Evolutionary conservation across 2,329 filamentous ascomycete species (phyloP), one percentile per base, ranked within the genome.

Genomic region (Fusarium palustre): DNA sequence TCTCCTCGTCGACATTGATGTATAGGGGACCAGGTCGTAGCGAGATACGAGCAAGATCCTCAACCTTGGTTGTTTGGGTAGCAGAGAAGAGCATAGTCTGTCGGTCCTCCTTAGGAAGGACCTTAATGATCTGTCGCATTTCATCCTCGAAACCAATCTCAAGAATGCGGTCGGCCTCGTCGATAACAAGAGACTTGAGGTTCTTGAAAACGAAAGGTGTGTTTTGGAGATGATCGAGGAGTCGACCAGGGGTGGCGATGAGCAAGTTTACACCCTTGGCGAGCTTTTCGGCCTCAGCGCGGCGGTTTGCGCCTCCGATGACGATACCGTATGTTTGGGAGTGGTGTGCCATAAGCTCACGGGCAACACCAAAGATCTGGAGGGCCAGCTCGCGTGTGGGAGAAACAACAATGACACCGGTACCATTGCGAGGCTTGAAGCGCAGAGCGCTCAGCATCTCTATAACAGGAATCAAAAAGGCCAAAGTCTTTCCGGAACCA

Each of bases 1-100:
- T 92, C 75, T 90, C 85, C 79, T 97, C 88, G 77, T 98, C 95
- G 61, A 99, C 96, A 77, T 98, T 97, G 85, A 99, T 96, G 81
- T 97, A 98, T 15, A 99, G 84, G 3, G 96, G 96, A 4, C 95
- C 94, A 1, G 93, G 91, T 36, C 94, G 89, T 48, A 99, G 86
- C 7, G 96, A 99, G 77, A 99, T 97, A 68, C 96, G 87, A 2
- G 96, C 96, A 56, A 99, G 86, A 80, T 99, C 96, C 81, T 98
- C 95, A 72, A 99, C 96, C 82, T 99, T 98, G 58, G 95, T 98
- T 5, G 96, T 99, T 81, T 98, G 96, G 7, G 96, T 99, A 16
- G 96, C 96, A 16, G 94, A 97, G 85, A 99, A 99, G n/a, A 99
- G 88, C 91, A 97, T 96, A 0, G 94, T 97, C 81, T 98, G 95